A percentile compares a stretch with the other conserved stretches of the same genome.
Evolutionary conservation across 495 filamentous ascomycete species (phyloP).

Genomic region (Podospora conica): DNA sequence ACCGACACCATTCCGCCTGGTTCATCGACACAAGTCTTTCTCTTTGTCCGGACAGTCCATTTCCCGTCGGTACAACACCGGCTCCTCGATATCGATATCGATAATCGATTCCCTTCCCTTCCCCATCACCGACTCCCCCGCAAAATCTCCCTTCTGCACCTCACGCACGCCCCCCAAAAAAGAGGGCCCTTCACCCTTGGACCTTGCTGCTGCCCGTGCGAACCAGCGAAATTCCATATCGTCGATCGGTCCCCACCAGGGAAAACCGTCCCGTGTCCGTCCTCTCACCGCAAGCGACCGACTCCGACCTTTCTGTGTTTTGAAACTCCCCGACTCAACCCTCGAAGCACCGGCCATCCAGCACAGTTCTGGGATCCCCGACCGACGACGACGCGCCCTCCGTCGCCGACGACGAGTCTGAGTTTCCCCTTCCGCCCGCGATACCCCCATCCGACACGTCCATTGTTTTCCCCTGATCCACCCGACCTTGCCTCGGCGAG

Average conservation of each 20-base stretch:
- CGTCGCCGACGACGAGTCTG: neutral
- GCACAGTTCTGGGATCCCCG: constrained; percentile 2
- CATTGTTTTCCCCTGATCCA: neutral
- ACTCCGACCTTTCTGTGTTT: constrained; percentile 11
- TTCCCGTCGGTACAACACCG: no score
- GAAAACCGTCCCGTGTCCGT: constrained; percentile 9
- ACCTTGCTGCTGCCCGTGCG: neutral
- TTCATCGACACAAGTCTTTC: neutral
- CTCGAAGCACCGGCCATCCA: neutral
- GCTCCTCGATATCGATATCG: no score
- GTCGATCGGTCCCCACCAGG: constrained; percentile 8
- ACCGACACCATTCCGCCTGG: constrained; percentile 3
- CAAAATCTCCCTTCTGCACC: neutral
- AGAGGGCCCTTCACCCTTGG: constrained; percentile 5
- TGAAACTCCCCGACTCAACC: constrained; percentile 2
- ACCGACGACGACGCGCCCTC: constrained; percentile 6
- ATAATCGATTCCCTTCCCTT: no score
- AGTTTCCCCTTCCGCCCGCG: neutral
- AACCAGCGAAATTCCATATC: constrained; percentile 9
- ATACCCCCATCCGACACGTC: neutral
- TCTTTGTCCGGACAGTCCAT: no score
- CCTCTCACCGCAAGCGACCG: constrained; percentile 6
- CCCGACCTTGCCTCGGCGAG: neutral
- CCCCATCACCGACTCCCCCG: neutral
- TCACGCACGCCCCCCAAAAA: neutral